phyloP scores from a whole-genome alignment of 345 rosid species.

The Isatis tinctoria region DNA sequence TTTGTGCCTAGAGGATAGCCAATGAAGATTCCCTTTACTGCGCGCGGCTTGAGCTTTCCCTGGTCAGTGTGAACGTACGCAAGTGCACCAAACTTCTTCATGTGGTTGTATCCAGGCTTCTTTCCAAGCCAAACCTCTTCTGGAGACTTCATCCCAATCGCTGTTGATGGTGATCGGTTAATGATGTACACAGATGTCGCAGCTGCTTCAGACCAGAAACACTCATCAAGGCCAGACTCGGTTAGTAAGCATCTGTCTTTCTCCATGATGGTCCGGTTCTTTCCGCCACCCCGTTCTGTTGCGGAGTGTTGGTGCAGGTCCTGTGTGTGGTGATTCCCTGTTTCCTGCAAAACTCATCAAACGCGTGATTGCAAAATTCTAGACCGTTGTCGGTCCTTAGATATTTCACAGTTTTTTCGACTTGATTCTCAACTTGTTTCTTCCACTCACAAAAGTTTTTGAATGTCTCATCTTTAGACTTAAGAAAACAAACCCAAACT shows the following conservation, averaged over 20 bases:
- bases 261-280: neutral
- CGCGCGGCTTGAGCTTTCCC: neutral
- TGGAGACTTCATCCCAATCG: neutral
- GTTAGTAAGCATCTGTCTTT: neutral
- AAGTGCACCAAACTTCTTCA: neutral
- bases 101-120: neutral
- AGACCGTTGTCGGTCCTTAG: neutral
- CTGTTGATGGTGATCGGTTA: neutral
- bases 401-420: neutral
- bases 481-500: neutral
- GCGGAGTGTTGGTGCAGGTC: neutral
- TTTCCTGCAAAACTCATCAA: neutral
- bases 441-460: neutral
- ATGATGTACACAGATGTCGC: neutral
- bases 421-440: no score
- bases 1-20: neutral
- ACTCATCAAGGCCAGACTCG: neutral
- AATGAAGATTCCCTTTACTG: neutral
- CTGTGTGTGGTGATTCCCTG: neutral
- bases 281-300: neutral
- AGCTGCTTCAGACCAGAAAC: neutral
- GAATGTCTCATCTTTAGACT: neutral
- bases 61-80: neutral
- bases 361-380: neutral
- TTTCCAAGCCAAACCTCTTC: neutral